Evolutionary conservation across 352 stramenopile species (phyloP).

Genomic region (Pythium apleroticum): DNA sequence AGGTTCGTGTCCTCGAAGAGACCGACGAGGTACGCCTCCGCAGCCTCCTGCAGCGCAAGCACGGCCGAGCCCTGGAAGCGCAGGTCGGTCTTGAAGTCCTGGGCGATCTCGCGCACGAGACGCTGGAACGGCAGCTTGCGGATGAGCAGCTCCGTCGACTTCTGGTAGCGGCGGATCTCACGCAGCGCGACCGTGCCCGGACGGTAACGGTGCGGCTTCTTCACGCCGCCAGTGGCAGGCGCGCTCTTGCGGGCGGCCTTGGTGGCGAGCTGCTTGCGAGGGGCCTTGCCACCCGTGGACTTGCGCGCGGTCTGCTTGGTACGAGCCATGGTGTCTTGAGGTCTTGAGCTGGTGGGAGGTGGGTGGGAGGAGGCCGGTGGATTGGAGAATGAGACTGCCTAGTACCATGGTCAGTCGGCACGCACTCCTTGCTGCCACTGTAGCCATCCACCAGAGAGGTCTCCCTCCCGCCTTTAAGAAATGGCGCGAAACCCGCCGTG

Average conservation of each 20-base stretch:
- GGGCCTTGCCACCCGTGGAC: not conserved
- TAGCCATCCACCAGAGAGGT: not conserved
- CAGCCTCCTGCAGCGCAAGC: not conserved
- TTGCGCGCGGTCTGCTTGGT: slow-evolving; percentile 8
- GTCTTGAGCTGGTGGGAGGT: not conserved
- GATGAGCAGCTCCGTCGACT: slow-evolving; percentile 89
- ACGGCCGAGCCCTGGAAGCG: slow-evolving; percentile 44
- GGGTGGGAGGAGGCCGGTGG: not conserved
- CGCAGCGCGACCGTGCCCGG: not conserved
- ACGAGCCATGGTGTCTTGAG: not conserved
- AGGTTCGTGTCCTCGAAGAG: not conserved
- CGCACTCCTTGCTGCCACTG: not conserved
- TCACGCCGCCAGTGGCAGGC: not conserved
- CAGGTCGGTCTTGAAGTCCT: slow-evolving; percentile 45
- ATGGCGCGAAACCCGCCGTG: not conserved
- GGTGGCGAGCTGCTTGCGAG: slow-evolving; percentile 4
- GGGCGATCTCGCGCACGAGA: slow-evolving; percentile 78
- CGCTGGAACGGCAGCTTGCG: slow-evolving; percentile 91
- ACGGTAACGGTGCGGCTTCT: not conserved
- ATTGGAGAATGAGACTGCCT: not conserved
- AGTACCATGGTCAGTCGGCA: not conserved
- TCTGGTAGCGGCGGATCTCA: slow-evolving; percentile 66
- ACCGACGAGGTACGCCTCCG: not conserved
- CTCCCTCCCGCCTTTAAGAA: not conserved
- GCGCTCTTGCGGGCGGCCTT: slow-evolving; percentile 1